Evolutionary conservation across 768 basidiomycete genomes (phyloP).

Genomic region (Lentinula detonsa): DNA sequence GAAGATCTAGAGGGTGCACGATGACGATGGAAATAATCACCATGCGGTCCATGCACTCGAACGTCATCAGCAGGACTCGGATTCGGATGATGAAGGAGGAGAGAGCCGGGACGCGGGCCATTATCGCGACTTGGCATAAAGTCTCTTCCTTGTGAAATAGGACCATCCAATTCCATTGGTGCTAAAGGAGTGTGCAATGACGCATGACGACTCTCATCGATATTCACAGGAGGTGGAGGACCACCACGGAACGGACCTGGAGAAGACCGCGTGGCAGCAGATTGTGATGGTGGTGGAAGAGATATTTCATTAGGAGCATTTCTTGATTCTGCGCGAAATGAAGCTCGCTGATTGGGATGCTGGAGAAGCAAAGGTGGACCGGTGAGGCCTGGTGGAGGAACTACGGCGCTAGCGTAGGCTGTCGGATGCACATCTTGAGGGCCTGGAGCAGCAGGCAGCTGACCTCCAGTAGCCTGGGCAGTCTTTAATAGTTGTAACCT

Average conservation of each 20-base stretch:
- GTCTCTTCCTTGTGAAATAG: conserved; percentile 44
- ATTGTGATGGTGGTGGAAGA: conserved; percentile 56
- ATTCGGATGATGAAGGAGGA: conserved; percentile 65
- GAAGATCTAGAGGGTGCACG: conserved; percentile 53
- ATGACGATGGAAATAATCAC: conserved; percentile 53
- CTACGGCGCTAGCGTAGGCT: conserved; percentile 77
- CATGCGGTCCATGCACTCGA: conserved; percentile 37
- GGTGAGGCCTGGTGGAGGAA: conserved; percentile 61
- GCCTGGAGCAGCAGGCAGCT: conserved; percentile 81
- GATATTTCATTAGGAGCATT: conserved; percentile 52
- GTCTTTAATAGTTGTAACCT: conserved; percentile 73
- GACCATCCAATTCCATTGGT: conserved; percentile 72
- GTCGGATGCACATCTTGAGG: conserved; percentile 97
- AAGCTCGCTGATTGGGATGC: conserved; percentile 40
- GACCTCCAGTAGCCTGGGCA: conserved; percentile 69
- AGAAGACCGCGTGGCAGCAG: conserved; percentile 40
- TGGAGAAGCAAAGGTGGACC: conserved; percentile 66
- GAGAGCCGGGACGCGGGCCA: conserved; percentile 43
- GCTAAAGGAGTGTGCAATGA: conserved; percentile 68
- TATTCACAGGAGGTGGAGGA: conserved; percentile 74
- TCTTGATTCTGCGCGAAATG: conserved; percentile 64
- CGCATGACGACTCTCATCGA: conserved; percentile 68
- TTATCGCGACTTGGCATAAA: conserved; percentile 43
- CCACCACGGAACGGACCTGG: conserved; percentile 79
- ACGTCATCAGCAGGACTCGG: conserved; percentile 46